Base-by-base conservation (phyloP, 768 basidiomycete species). In the Psilocybe cubensis region DNA sequence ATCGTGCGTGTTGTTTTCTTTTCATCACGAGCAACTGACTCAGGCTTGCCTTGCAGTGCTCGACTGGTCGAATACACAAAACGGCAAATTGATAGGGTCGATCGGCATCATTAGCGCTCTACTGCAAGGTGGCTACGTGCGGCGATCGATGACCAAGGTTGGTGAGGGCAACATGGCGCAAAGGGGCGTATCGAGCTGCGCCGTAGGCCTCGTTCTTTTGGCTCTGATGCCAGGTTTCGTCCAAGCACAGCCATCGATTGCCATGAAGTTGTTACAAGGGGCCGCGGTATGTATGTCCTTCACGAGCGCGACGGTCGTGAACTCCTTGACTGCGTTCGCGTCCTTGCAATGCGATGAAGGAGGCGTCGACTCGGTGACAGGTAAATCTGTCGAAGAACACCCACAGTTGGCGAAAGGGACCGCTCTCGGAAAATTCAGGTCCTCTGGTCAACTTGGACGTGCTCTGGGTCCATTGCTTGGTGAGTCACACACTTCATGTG, bases 241-340 rank as follows among this genome's bases (percentile, higher is more conserved):
- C 43, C 60, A 72, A 31, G 76, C 71, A 44, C 72, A 74, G 21
- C 72, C 77, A 25, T 70, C 68, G 17, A 41, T 83, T 25, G 82
- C 83, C 10, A 76, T 83, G 63, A 79, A 75, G 33, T 73, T 86
- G 17, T 74, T 91, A 14, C 85, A 84, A 66, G 79, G 73, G n/a
- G 89, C 92, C 5, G 91, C 93, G 0, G 80, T 90, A 4, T 91
- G 88, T 66, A 80, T 98, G 74, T 94, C 94, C 3, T 97, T 94
- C 76, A 97, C 96, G 4, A 91, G 89, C 59, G 96, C 96, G 4
- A 97, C 94, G 1, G 96, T 97, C 48, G 96, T 99, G 60, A 98
- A 91, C 67, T 85, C 92, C 8, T 78, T 99, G 62, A 99, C 94
- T 33, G 88, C 95, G 23, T 86, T 89, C 60, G 96, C 96, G 9